Evolutionary conservation across 331 rosid genomes (phyloP).

Genomic region (Prunus yedoensis): DNA sequence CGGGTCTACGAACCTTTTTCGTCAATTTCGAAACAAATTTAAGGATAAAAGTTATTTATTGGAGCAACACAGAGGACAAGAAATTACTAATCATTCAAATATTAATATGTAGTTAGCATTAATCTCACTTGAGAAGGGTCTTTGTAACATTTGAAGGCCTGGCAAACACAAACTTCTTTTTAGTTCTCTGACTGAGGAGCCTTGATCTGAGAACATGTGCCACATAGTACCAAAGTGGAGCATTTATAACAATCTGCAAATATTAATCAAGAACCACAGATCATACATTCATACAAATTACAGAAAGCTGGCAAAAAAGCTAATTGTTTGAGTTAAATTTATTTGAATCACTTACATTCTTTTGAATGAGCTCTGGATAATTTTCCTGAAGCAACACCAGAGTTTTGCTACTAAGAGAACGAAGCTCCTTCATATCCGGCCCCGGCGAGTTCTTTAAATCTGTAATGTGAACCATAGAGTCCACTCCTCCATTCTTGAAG

Average conservation of each 20-base stretch:
- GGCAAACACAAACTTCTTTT: conserved; percentile 56
- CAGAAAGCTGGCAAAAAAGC: not conserved
- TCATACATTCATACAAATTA: too few species aligned
- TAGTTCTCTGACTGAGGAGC: conserved; percentile 46
- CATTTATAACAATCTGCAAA: conserved; percentile 64
- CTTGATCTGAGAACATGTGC: conserved; percentile 50
- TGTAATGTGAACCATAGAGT: conserved; percentile 51
- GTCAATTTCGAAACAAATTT: not conserved
- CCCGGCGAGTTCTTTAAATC: conserved; percentile 60
- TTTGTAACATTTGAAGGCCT: conserved; percentile 54
- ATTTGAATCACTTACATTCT: conserved; percentile 35
- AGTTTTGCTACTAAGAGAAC: conserved; percentile 39
- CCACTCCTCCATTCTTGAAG: conserved; percentile 65
- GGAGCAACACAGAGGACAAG: not conserved
- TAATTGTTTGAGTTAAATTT: too few species aligned
- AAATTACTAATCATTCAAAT: not conserved
- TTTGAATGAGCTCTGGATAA: conserved; percentile 66
- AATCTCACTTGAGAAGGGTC: conserved; percentile 76
- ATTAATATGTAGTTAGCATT: not conserved
- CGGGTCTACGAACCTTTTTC: conserved; percentile 58
- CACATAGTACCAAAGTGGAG: conserved; percentile 81
- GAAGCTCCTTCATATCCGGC: conserved; percentile 57
- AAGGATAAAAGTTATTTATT: not conserved
- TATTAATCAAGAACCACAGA: not conserved
- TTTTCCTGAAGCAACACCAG: conserved; percentile 44